Base-by-base conservation (phyloP, 2,329 filamentous ascomycete species). In the Leptographium radiaticola region DNA sequence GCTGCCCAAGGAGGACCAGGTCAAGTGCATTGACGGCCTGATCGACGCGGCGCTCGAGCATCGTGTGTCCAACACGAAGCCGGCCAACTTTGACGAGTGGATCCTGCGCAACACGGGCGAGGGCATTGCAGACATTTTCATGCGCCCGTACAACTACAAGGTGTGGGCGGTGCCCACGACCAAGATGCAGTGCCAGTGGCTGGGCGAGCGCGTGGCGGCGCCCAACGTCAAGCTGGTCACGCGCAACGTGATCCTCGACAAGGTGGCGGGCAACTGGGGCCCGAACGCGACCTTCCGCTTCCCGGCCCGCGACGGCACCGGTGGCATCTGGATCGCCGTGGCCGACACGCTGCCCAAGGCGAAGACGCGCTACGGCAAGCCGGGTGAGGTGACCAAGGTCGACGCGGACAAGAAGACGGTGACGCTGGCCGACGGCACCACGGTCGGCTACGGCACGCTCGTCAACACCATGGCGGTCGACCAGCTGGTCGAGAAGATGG, bases 101-200 rank as follows among this genome's bases (percentile, higher is more conserved):
- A 97, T 97, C 66, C 70, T 97, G 64, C 84, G 93, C 65, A 94
- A 86, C 76, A 90, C 86, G 74, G 93, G 93, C 64, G 75, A 81
- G 63, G 91, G 91, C 63, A 79, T 98, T 65, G 91, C 90, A 61
- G 83, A 98, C 70, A 79, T 91, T 63, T 98, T 98, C 81, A 98
- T 98, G 93, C 81, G 93, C 64, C 93, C 93, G 53, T 98, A 98
- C 80, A 98, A 98, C 82, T 98, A 85, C 84, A 98, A 98, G 77
- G 93, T 98, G 68, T 98, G 93, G 93, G 93, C 93, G 59, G 91
- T 97, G 64, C 93, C 93, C 56, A 96, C 91, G 54, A 95, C 86
- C 62, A 95, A 95, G 90, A 98, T 98, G 93, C 93, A 97, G 87
- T 95, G 89, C 71, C 76, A 84, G 69, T 98, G 93, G 93, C 86